Conservation (phyloP, 2,329 filamentous ascomycete species). For the Fusarium veterinarium region DNA sequence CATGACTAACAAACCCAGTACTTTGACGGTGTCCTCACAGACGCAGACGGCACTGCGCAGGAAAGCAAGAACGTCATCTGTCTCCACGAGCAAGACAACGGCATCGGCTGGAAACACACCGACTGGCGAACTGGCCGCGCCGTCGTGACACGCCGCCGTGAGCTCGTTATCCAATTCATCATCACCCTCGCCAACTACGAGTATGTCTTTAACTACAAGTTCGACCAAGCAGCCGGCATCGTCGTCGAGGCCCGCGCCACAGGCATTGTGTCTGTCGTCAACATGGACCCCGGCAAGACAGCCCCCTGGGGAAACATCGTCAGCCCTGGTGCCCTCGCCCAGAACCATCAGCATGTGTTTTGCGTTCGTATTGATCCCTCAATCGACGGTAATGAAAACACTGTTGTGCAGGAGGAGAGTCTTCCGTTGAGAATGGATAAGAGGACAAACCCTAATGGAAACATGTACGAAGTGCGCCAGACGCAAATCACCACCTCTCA, state of each 20-base stretch:
- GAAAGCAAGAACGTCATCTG: constrained; percentile 68
- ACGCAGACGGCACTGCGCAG: constrained; percentile 51
- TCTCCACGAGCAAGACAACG: constrained; percentile 77
- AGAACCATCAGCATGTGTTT: constrained; percentile 79
- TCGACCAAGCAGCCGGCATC: constrained; percentile 72
- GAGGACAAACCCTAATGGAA: constrained; percentile 62
- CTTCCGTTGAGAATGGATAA: constrained; percentile 56
- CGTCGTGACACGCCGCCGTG: constrained; percentile 68
- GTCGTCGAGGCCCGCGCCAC: constrained; percentile 73
- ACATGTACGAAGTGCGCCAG: constrained; percentile 56
- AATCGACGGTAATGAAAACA: constrained; percentile 70
- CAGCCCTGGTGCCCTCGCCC: constrained; percentile 71
- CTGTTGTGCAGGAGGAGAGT: constrained; percentile 58
- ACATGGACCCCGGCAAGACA: constrained; percentile 66
- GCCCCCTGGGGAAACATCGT: constrained; percentile 71
- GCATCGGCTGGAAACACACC: constrained; percentile 78
- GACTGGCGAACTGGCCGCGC: constrained; percentile 74
- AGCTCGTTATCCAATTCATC: constrained; percentile 75
- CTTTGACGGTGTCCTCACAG: constrained; percentile 50
- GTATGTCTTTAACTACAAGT: constrained; percentile 65
- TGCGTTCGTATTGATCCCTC: constrained; percentile 72
- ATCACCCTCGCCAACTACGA: constrained; percentile 79
- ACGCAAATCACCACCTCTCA: constrained; percentile 57
- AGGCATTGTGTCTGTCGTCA: constrained; percentile 71
- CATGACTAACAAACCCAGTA: constrained; percentile 40